Evolutionary conservation across 192 early-diverging fungal genomes (phyloP).

Genomic region (Entomortierella beljakovae): DNA sequence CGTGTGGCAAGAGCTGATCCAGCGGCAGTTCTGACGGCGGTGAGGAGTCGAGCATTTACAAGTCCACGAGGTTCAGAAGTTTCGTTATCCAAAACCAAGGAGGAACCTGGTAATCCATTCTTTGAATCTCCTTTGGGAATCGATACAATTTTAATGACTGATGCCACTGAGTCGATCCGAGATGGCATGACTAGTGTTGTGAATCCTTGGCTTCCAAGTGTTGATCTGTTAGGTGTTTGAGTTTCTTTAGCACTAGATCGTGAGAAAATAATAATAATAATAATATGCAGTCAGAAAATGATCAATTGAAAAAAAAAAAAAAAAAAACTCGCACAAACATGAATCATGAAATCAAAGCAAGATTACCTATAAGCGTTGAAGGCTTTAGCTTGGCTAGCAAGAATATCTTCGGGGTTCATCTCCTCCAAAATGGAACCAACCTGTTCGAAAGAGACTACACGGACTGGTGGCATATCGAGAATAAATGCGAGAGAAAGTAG

Average conservation of each 20-base stretch:
- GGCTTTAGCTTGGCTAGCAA: conserved; percentile 34
- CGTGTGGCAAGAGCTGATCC: conserved; percentile 62
- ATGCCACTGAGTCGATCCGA: conserved; percentile 53
- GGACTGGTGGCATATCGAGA: conserved; percentile 47
- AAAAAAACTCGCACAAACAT: too few relatives aligned
- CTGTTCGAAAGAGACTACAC: conserved; percentile 37
- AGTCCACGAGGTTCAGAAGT: conserved; percentile 58
- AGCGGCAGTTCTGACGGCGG: conserved; percentile 64
- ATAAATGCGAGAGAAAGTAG: background rate
- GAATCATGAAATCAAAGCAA: background rate
- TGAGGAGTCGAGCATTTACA: conserved; percentile 60
- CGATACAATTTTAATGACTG: conserved; percentile 62
- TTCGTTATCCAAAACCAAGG: conserved; percentile 57
- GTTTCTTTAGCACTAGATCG: conserved; percentile 33
- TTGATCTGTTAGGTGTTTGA: conserved; percentile 59
- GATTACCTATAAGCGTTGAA: conserved; percentile 47
- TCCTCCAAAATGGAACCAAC: conserved; percentile 36
- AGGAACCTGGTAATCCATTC: conserved; percentile 56
- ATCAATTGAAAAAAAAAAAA: too few relatives aligned
- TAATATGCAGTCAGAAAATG: too few relatives aligned
- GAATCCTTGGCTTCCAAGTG: conserved; percentile 50
- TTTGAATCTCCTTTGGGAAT: conserved; percentile 56
- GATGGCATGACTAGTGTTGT: conserved; percentile 63
- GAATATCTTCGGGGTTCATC: conserved; percentile 28
- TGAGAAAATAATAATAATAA: too few relatives aligned